phyloP scores from a whole-genome alignment of 148 eudicot species.

The Cornus florida region DNA sequence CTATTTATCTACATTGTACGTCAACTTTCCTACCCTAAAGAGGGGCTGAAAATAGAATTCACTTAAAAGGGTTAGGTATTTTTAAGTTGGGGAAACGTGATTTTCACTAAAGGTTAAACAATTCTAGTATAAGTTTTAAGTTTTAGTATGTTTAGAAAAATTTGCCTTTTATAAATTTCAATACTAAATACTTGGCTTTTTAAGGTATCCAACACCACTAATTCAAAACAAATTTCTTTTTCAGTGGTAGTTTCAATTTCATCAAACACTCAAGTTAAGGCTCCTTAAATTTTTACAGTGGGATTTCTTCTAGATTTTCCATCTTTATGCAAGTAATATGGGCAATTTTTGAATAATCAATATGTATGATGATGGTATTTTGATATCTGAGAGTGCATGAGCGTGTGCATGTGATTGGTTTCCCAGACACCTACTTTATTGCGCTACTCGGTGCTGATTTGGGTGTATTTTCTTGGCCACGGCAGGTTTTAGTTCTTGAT shows the following conservation, averaged over 20 bases:
- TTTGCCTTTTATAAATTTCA: too few species aligned
- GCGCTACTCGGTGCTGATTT: slow-evolving; percentile 16
- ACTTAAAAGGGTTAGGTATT: background rate
- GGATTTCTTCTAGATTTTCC: background rate
- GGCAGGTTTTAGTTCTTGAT: slow-evolving; percentile 88
- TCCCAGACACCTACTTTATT: background rate
- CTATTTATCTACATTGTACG: too few species aligned
- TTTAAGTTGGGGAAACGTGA: background rate
- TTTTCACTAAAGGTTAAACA: background rate
- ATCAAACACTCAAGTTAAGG: background rate
- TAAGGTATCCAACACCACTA: background rate
- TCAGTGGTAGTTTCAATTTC: background rate
- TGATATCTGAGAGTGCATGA: background rate
- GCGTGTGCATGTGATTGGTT: background rate
- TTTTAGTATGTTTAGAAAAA: background rate
- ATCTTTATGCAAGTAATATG: background rate
- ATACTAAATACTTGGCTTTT: background rate
- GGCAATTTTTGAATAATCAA: background rate
- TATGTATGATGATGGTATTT: background rate
- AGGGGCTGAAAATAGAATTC: background rate
- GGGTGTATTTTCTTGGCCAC: slow-evolving; percentile 38
- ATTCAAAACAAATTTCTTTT: too few species aligned
- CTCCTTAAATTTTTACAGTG: background rate
- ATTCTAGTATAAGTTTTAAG: background rate
- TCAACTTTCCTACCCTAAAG: too few species aligned